A percentile compares a stretch with the other conserved stretches of the same genome.
Evolutionary conservation across 768 basidiomycete species (phyloP).

Genomic region (Boletus huronensis): DNA sequence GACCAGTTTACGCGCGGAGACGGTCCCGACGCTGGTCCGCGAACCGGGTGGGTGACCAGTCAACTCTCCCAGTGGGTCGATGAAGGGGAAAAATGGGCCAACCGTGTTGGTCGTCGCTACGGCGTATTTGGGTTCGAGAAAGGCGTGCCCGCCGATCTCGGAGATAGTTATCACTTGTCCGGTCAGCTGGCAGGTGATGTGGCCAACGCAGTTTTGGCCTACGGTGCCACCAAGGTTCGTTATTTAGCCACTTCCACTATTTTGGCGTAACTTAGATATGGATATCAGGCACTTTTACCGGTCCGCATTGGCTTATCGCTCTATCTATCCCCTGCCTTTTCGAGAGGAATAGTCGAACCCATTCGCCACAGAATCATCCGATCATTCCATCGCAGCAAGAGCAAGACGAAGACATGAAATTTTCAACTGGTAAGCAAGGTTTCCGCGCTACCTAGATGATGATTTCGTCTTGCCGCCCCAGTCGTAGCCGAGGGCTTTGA

Average conservation of each 20-base stretch:
- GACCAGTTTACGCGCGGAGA: slow-evolving; percentile 29
- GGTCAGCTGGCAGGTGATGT: slow-evolving; percentile 66
- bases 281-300: slow-evolving; percentile 66
- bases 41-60: slow-evolving; percentile 39
- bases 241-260: background rate
- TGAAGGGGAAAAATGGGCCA: slow-evolving; percentile 73
- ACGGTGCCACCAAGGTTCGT: slow-evolving; percentile 72
- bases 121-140: slow-evolving; percentile 79
- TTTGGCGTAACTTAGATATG: background rate
- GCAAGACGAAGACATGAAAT: background rate
- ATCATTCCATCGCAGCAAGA: slow-evolving; percentile 13
- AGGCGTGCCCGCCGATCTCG: slow-evolving; percentile 18
- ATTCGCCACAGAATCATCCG: slow-evolving; percentile 35
- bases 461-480: slow-evolving; percentile 72
- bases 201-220: slow-evolving; percentile 80
- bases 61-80: slow-evolving; percentile 60
- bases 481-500: slow-evolving; percentile 63
- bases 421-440: slow-evolving; percentile 27
- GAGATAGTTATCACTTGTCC: slow-evolving; percentile 18
- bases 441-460: slow-evolving; percentile 35
- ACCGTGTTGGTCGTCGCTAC: slow-evolving; percentile 69
- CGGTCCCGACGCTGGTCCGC: slow-evolving; percentile 14
- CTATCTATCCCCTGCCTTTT: slow-evolving; percentile 71
- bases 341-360: slow-evolving; percentile 63
- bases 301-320: slow-evolving; percentile 68